Base-by-base conservation (phyloP, 176 grass and related monocot genomes). In the Areca catechu region DNA sequence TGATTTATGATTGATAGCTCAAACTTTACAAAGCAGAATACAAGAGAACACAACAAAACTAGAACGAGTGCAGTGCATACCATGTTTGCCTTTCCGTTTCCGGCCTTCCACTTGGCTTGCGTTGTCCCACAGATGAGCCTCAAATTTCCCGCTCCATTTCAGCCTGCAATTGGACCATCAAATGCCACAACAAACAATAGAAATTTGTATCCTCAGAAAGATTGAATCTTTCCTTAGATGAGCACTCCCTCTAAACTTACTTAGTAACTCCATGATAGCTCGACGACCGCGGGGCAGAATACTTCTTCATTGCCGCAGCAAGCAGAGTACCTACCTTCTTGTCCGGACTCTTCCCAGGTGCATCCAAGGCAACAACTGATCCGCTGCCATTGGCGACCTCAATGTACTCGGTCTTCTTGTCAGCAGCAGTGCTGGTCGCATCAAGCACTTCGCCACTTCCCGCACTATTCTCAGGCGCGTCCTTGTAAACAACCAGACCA, bases 101-200 rank as follows among this genome's bases (percentile, higher is more conserved):
- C 84, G 84, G 19, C 84, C 84, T 71, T 84, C 48, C 43, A 86
- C 63, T 37, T 83, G 74, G 51, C 77, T 83, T 49, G 82, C 29
- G 66, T 85, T 94, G 78, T 94, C 84, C 89, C 84, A 94, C 54
- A 88, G 70, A 82, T 94, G 84, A 27, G 84, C 84, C 77, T 88
- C 84, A 76, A 43, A 94, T 54, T 94, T 94, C 57, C 89, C 89
- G 59, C 89, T 94, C 89, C 84, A 88, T 63, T 94, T 88, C 20
- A 88, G 64, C 74, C 84, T 94, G 76, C 29, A 43, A 43, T 25
- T 54, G 49, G 49, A 70, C 19, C 24, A 30, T 4, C 20, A 25
- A 16, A 16, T 30, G 71, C 16, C 57, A 62, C 15, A 59, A 19
- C 53, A 50, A 10, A 70, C 30, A 22, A 4, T 50, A 53, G 0